Evolutionary conservation across 1,284 basidiomycete genomes (phyloP), one percentile per base, ranked within the genome.

Genomic region (Boletellus sp.): DNA sequence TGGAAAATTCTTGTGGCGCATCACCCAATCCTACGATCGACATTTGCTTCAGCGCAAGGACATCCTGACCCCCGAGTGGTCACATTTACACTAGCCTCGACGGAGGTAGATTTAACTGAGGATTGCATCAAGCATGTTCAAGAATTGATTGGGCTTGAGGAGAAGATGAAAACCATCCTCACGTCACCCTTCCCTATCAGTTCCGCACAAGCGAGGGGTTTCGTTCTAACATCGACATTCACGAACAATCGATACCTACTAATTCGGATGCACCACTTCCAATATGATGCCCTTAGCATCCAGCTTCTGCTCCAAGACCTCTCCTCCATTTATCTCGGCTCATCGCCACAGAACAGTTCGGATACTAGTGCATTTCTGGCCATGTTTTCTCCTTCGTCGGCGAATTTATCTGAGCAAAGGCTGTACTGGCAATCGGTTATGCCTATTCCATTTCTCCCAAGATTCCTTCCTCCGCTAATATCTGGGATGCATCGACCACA

Each of bases 271-370:
- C 74, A 79, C 52, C 78, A 79, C 57, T 75, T 77, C 60, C 76
- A 79, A 60, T 80, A 79, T 55, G 78, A 79, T 46, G 77, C 76
- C 5, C 74, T 75, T 74, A 77, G 76, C 58, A 61, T 79, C 33
- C 68, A 61, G 28, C 61, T 79, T n/a, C 58, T 80, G 18, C 52
- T 74, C 4, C 64, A 72, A 46, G 75, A 79, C 51, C 65, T 80
- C 12, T 57, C 63, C 21, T 59, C 60, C 13, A 39, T 76, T 15
- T 79, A 77, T 57, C 49, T 56, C 2, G 69, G 64, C 6, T 51
- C 58, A 15, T 50, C 56, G 4, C 65, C 65, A 11, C 52, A 48
- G 22, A 65, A 62, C 47, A 64, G 63, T 6, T 65, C 64, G 42
- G 66, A 76, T 52, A 47, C 73, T 26, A 55, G 56, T 24, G 45